A percentile compares a stretch with the other conserved stretches of the same genome.
Conservation (phyloP, 2,329 filamentous ascomycete genomes). For the Verticillium alfalfae region DNA sequence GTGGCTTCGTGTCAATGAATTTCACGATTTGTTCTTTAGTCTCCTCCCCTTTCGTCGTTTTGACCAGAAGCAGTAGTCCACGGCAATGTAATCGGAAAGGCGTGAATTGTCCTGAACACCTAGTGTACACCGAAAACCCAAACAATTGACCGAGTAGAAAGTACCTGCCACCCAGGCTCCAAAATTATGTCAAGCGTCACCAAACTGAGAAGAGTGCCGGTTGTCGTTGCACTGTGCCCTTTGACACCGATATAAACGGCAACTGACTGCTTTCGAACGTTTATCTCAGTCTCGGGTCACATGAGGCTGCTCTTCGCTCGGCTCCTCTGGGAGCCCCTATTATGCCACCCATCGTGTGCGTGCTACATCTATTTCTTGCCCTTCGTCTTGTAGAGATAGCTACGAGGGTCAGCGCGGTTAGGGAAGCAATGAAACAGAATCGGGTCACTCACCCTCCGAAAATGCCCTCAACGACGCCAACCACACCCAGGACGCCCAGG, state of each 20-base stretch:
- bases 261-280: too few species aligned
- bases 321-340: neutral
- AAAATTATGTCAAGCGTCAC: neutral
- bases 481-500: conserved; percentile 41
- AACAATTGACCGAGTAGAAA: neutral
- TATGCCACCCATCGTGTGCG: neutral
- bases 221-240: too few species aligned
- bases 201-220: neutral
- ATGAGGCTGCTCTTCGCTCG: neutral
- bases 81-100: neutral
- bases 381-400: conserved; percentile 28
- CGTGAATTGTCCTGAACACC: neutral
- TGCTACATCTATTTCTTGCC: conserved; percentile 19
- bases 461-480: conserved; percentile 44
- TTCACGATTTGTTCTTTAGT: neutral
- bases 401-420: conserved; percentile 4
- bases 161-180: neutral
- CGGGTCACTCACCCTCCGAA: conserved; percentile 37
- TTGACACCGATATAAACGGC: too few species aligned
- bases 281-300: neutral
- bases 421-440: neutral
- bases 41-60: too few species aligned
- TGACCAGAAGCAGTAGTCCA: neutral
- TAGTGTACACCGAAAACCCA: neutral
- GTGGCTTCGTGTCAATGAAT: neutral